These are phyloP conservation scores for Trichophyton equinum DNA, from an alignment of 2,329 filamentous ascomycete species.

Conservation along the genomic window DNA sequence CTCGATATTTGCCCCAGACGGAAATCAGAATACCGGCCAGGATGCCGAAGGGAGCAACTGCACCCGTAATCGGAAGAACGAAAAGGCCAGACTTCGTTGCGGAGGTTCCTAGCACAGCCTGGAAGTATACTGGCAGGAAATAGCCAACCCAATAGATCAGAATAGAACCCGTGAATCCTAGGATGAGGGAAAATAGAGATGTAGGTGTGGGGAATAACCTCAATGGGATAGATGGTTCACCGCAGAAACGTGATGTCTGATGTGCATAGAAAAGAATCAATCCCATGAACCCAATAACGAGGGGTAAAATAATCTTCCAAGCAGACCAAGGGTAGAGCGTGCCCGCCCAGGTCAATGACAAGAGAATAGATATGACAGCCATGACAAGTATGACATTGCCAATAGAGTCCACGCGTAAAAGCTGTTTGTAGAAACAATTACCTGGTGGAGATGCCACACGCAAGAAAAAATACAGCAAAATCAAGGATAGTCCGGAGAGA, in stretches of 20 bases:
- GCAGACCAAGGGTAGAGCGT: conserved; percentile 23
- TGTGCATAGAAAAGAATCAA: conserved; percentile 23
- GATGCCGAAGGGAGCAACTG: neutral
- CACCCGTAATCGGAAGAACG: conserved; percentile 21
- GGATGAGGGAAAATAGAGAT: conserved; percentile 7
- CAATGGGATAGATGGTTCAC: conserved; percentile 29
- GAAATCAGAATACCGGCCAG: neutral
- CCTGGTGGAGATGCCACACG: conserved; percentile 14
- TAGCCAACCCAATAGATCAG: conserved; percentile 11
- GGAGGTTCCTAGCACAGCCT: conserved; percentile 25
- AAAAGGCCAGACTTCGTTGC: conserved; percentile 30
- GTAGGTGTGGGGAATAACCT: neutral
- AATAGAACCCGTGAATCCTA: neutral
- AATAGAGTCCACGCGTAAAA: conserved; percentile 22
- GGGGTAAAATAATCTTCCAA: neutral
- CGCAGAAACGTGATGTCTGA: conserved; percentile 23
- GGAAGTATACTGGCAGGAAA: conserved; percentile 33
- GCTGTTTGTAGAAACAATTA: conserved; percentile 23
- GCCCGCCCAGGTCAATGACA: conserved; percentile 29
- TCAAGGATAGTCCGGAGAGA: conserved; percentile 18
- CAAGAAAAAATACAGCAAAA: conserved; percentile 23
- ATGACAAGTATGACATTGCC: conserved; percentile 28
- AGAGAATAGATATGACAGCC: conserved; percentile 24
- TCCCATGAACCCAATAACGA: conserved; percentile 26
- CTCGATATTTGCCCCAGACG: neutral